phyloP scores from a whole-genome alignment of 2,329 filamentous ascomycete genomes.

The Bipolaris sorokiniana region DNA sequence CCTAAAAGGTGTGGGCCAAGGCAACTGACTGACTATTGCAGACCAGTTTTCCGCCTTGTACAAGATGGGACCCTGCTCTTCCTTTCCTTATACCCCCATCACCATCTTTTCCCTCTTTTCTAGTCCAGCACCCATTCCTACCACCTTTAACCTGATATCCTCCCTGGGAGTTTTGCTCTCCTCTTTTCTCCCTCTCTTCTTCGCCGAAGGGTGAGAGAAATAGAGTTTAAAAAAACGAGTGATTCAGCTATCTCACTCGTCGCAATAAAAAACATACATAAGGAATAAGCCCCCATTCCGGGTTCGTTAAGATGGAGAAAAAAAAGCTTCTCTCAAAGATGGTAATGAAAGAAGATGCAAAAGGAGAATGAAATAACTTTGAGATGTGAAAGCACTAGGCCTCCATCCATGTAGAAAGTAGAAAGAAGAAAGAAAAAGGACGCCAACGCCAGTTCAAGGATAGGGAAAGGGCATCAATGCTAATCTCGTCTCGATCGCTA shows the following conservation, averaged over 20 bases:
- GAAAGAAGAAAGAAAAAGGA: not conserved
- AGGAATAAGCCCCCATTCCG: not conserved
- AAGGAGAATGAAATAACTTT: not conserved
- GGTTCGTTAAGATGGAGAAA: not conserved
- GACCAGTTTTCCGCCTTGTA: no score
- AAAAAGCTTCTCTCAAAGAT: constrained; percentile 17
- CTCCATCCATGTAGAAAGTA: not conserved
- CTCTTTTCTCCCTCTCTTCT: not conserved
- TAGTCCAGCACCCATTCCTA: not conserved
- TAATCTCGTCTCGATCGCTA: constrained; percentile 21
- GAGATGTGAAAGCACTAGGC: not conserved
- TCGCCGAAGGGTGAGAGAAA: not conserved
- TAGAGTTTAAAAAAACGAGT: not conserved
- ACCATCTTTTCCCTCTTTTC: not conserved
- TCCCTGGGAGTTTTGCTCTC: not conserved
- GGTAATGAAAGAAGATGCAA: constrained; percentile 16
- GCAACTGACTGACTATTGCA: no score
- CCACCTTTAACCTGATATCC: not conserved
- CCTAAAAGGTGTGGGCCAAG: no score
- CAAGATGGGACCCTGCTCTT: not conserved
- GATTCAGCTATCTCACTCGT: not conserved
- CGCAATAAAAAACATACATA: constrained; percentile 8
- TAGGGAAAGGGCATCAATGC: constrained; percentile 27
- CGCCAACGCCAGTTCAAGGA: constrained; percentile 21
- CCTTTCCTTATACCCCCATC: not conserved